These are phyloP conservation scores for Zoysia japonica DNA, from an alignment of 176 grass and related monocot genomes.

Conservation along the genomic window DNA sequence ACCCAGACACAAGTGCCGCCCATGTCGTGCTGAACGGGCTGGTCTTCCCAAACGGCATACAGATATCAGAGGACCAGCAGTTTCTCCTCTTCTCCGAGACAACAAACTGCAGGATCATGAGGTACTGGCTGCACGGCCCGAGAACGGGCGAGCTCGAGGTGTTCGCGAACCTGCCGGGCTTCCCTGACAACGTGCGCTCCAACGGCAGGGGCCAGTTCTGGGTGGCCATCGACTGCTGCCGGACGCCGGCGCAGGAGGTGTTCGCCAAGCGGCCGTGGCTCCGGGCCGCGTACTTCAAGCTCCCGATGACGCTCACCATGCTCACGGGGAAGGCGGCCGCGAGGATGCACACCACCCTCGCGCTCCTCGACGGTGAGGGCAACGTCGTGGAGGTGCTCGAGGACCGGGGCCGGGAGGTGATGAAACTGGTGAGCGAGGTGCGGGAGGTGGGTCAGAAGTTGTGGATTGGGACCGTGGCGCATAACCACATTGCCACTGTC, in stretches of 20 bases:
- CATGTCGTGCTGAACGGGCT: constrained; percentile 66
- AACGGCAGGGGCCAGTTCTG: constrained; percentile 72
- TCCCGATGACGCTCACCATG: constrained; percentile 64
- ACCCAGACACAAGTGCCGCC: constrained; percentile 43
- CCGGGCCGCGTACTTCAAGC: constrained; percentile 64
- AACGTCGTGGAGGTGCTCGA: constrained; percentile 72
- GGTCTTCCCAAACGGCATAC: constrained; percentile 85
- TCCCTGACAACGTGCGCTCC: constrained; percentile 81
- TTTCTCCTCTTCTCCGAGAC: constrained; percentile 89
- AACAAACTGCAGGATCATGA: constrained; percentile 94
- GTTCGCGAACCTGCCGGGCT: constrained; percentile 76
- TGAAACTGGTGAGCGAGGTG: constrained; percentile 87
- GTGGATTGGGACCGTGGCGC: constrained; percentile 89
- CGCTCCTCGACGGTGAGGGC: constrained; percentile 67
- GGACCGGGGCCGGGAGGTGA: constrained; percentile 72
- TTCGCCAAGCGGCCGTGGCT: constrained; percentile 82
- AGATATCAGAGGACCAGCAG: constrained; percentile 75
- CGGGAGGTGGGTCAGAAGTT: constrained; percentile 71
- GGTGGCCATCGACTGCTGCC: constrained; percentile 92
- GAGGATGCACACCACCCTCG: constrained; percentile 77
- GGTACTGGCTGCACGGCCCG: constrained; percentile 73
- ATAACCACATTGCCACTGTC: constrained; percentile 82
- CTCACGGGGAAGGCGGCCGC: constrained; percentile 54
- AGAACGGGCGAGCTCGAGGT: constrained; percentile 59
- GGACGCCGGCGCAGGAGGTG: constrained; percentile 62